A percentile compares a stretch with the other conserved stretches of the same genome.
These are phyloP conservation scores for Boletus smithii DNA, from an alignment of 1,284 basidiomycete species.

Conservation along the genomic window DNA sequence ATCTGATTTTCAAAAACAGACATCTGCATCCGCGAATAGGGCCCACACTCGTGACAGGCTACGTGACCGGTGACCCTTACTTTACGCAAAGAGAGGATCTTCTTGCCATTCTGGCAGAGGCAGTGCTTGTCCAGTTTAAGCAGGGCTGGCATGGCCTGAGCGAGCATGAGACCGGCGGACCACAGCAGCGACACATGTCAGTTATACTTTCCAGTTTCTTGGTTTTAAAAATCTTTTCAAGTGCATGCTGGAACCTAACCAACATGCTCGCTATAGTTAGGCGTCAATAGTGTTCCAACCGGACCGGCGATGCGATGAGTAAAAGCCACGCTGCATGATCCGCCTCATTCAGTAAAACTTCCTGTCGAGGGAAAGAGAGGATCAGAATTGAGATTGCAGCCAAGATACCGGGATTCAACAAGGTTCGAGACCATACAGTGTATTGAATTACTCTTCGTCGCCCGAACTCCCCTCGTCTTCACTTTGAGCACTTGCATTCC, in stretches of 20 bases:
- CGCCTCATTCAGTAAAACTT: constrained; percentile 15
- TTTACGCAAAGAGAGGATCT: constrained; percentile 16
- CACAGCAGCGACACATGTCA: constrained; percentile 2
- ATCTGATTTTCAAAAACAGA: constrained; percentile 17
- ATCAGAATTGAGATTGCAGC: constrained; percentile 19
- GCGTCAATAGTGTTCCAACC: constrained; percentile 1
- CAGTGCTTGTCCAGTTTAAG: constrained; percentile 15
- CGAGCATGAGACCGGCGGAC: background rate
- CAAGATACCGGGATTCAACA: constrained; percentile 13
- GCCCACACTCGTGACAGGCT: constrained; percentile 15
- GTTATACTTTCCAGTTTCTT: constrained; percentile 7
- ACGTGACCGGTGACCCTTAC: constrained; percentile 12
- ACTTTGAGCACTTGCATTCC: constrained; percentile 18
- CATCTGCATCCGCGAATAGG: constrained; percentile 13
- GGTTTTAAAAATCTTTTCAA: constrained; percentile 8
- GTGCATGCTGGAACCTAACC: constrained; percentile 5
- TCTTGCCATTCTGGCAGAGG: constrained; percentile 17
- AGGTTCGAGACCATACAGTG: constrained; percentile 25
- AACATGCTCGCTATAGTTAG: constrained; percentile 7
- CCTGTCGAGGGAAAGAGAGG: constrained; percentile 15
- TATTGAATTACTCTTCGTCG: constrained; percentile 34
- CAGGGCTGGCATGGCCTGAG: background rate
- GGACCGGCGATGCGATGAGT: constrained; percentile 9
- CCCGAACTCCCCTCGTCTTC: constrained; percentile 36
- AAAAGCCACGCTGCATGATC: constrained; percentile 16